Conservation (phyloP, 352 stramenopile genomes). For the Phytophthora sojae region DNA sequence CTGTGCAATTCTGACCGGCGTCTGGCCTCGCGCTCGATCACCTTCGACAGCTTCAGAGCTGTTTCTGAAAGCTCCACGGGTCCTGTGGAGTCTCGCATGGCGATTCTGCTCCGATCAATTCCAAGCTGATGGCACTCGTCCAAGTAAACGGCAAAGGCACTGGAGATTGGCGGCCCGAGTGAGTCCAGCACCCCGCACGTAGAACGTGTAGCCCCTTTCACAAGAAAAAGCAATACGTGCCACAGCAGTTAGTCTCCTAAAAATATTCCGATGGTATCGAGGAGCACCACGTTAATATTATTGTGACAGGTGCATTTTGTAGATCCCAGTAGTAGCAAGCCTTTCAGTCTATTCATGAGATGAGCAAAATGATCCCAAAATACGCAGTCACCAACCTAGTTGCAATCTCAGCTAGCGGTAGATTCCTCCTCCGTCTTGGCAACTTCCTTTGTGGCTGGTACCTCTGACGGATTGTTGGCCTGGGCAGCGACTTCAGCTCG, state of each 20-base stretch:
- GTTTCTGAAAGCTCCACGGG: slow-evolving; percentile 57
- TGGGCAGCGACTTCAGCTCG: slow-evolving; percentile 22
- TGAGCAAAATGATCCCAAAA: background rate
- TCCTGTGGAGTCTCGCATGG: slow-evolving; percentile 15
- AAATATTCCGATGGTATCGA: slow-evolving; percentile 37
- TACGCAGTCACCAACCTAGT: too few species aligned
- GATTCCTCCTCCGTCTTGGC: background rate
- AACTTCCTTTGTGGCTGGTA: slow-evolving; percentile 1
- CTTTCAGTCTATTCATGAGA: slow-evolving; percentile 8
- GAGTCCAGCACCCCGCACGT: slow-evolving; percentile 1
- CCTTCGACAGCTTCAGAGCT: slow-evolving; percentile 66
- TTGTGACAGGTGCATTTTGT: background rate
- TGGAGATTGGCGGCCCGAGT: background rate
- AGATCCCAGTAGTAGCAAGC: background rate
- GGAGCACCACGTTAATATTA: slow-evolving; percentile 9
- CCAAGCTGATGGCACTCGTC: background rate
- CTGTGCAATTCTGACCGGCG: slow-evolving; percentile 45
- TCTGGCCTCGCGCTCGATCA: slow-evolving; percentile 72
- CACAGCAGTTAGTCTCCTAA: slow-evolving; percentile 31
- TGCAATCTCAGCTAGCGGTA: slow-evolving; percentile 15
- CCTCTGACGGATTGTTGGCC: slow-evolving; percentile 1
- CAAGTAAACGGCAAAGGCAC: background rate
- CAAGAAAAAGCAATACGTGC: slow-evolving; percentile 23
- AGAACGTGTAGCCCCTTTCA: background rate
- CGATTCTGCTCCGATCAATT: background rate